These are phyloP conservation scores for Colletotrichum lini DNA, from an alignment of 2,329 filamentous ascomycete species.

Conservation along the genomic window DNA sequence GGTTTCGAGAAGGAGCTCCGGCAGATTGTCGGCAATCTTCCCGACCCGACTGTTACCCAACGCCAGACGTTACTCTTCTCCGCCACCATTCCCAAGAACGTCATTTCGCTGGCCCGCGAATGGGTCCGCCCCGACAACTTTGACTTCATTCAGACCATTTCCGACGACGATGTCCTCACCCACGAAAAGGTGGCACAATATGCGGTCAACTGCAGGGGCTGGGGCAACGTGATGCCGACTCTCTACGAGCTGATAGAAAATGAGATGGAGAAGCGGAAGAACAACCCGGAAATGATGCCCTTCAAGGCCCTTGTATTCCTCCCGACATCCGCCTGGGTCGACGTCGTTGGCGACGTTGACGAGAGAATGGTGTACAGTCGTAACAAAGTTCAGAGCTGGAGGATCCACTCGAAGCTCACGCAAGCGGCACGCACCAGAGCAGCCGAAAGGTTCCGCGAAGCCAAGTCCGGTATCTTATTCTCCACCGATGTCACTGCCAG, in stretches of 20 bases:
- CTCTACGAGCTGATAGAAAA: slow-evolving; percentile 82
- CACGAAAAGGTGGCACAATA: slow-evolving; percentile 89
- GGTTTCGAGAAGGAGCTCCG: slow-evolving; percentile 80
- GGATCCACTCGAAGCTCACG: slow-evolving; percentile 85
- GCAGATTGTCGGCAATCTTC: slow-evolving; percentile 74
- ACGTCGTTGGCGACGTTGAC: slow-evolving; percentile 71
- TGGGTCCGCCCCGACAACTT: slow-evolving; percentile 86
- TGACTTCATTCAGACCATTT: slow-evolving; percentile 91
- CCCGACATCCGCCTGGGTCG: slow-evolving; percentile 81
- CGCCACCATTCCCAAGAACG: slow-evolving; percentile 88
- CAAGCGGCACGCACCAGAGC: slow-evolving; percentile 79
- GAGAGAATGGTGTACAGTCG: slow-evolving; percentile 50
- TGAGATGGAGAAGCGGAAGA: slow-evolving; percentile 63
- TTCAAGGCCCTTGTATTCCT: slow-evolving; percentile 99
- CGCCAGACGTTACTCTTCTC: slow-evolving; percentile 97
- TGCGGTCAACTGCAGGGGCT: slow-evolving; percentile 75
- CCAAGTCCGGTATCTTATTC: slow-evolving; percentile 76
- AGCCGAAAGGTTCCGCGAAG: slow-evolving; percentile 79
- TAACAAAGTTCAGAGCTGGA: slow-evolving; percentile 61
- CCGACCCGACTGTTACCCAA: slow-evolving; percentile 72
- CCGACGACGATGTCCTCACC: slow-evolving; percentile 84
- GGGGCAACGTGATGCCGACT: slow-evolving; percentile 83
- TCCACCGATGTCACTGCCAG: slow-evolving; percentile 86
- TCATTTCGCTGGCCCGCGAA: slow-evolving; percentile 82
- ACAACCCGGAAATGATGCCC: slow-evolving; percentile 63